Evolutionary conservation across 768 basidiomycete species (phyloP), one percentile per base, ranked within the genome.

Genomic region (Gyrodon lividus): DNA sequence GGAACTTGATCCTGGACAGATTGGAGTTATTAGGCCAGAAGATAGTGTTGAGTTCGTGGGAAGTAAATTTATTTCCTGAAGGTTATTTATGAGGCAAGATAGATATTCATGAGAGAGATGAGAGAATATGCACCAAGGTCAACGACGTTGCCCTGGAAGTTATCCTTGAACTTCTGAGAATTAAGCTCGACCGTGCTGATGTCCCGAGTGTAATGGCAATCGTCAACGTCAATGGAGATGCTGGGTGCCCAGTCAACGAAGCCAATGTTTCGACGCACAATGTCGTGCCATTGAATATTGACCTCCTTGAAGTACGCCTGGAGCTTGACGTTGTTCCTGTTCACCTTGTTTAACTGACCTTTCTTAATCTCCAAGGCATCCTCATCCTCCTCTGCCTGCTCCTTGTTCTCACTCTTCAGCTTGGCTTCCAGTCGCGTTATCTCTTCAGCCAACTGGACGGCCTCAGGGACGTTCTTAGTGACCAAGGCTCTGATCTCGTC

Each of bases 141-240:
- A 44, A 70, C 60, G 37, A 62, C 46, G 41, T 70, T 70, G 42
- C 67, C 64, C 56, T 61, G 50, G 54, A 71, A 70, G n/a, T 48
- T n/a, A 31, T 54, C 50, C 66, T 61, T 54, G 52, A 65, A 49
- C 67, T 57, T 70, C 46, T 30, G 48, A 39, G 17, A 20, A 40
- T 68, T 49, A 46, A 69, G 47, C 56, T n/a, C 56, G 54, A 71
- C 55, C 12, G 65, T 61, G 35, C 51, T 65, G 28, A 61, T 59
- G 47, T 70, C 68, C n/a, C n/a, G n/a, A n/a, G n/a, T 69, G 50
- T 64, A 69, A 1, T 37, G 10, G 46, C 45, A 31, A 31, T 17
- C 55, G 24, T 62, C 48, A 52, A 65, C 43, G 38, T 50, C 51
- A 53, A 65, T 41, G 46, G 55, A 54, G 56, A 65, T 61, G 42